Evolutionary conservation across 2,329 filamentous ascomycete genomes (phyloP), one percentile per base, ranked within the genome.

Genomic region (Talaromyces funiculosus): DNA sequence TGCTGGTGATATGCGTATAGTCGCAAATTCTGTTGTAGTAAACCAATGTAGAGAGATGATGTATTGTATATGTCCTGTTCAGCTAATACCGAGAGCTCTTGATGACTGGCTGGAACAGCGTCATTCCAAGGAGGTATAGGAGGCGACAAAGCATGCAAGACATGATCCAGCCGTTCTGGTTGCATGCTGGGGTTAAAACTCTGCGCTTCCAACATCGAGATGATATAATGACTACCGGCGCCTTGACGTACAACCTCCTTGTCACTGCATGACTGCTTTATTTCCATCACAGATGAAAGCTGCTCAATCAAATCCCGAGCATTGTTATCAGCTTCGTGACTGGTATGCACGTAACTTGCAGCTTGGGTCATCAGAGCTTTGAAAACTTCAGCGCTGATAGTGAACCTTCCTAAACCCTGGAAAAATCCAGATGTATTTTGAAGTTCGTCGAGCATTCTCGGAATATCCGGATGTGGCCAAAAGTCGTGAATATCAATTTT

Each of bases 351-450:
- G 24, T 54, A 53, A 40, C 35, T 58, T 37, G 53, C 55, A 35
- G 60, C 60, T 53, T 61, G 55, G 37, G 29, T 43, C 37, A 38
- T 49, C 42, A 85, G 77, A 5, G 82, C 80, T 56, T 79, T 74
- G 26, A 86, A 77, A 10, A 86, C 78, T 69, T 87, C 85, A 43
- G 77, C 76, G 66, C 83, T 86, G 65, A 87, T 79, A 0, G 81
- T 85, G 54, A 75, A 71, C 43, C 64, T 62, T 2, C 74, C 77
- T 35, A 79, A 72, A n/a, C 77, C 76, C 31, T 73, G 68, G 62
- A 78, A 76, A 26, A 40, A 64, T 67, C 51, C 57, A 57, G 18
- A 64, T 37, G 58, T 61, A 47, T 54, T 57, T 10, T 64, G 24
- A 24, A 49, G n/a, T 43, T 62, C 57, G 31, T 56, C 56, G 10